Evolutionary conservation across 192 early-diverging fungal species (phyloP), one percentile per base, ranked within the genome.

Genomic region (Entophlyctis helioformis): DNA sequence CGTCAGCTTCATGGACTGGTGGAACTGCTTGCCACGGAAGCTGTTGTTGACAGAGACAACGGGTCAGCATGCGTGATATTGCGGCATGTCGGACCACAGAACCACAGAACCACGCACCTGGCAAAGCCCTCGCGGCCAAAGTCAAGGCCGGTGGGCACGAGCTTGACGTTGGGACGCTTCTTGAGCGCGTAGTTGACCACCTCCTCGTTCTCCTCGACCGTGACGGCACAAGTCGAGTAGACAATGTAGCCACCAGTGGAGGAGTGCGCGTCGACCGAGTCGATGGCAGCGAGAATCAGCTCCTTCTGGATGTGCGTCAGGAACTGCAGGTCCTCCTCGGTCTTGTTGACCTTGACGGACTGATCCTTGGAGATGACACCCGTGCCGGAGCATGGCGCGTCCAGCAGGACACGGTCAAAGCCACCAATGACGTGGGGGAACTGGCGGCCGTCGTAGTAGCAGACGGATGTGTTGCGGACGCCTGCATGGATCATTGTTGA

Each of bases 361-460:
- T 85, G 82, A 64, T 98, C 96, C 59, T 98, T 98, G 52, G 93
- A 87, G 59, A 98, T 98, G 50, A 98, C 93, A 19, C 96, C 96
- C 0, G 96, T 98, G 44, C 96, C 96, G 43, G 78, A 82, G 72
- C 96, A 98, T n/a, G 96, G 96, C 0, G 96, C 91, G 64, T 98
- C 96, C 15, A 98, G 66, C 18, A 98, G 72, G 1, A 98, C 87
- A 45, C 96, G 82, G 55, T 98, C 96, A 51, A 98, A 98, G 2
- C 91, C 91, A 55, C 93, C 96, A 69, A 93, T 90, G 29, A 96
- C 81, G 40, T 72, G 77, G 33, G 96, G 96, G 78, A 95, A 96
- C 65, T 95, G 87, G 39, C 91, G 82, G 41, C 92, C 96, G 59
- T 98, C 96, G 63, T 96, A 91, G 66, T 95, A 88, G 61, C 83